Evolutionary conservation across 768 basidiomycete species (phyloP), one percentile per base, ranked within the genome.

Genomic region (Lactifluus rugatus): DNA sequence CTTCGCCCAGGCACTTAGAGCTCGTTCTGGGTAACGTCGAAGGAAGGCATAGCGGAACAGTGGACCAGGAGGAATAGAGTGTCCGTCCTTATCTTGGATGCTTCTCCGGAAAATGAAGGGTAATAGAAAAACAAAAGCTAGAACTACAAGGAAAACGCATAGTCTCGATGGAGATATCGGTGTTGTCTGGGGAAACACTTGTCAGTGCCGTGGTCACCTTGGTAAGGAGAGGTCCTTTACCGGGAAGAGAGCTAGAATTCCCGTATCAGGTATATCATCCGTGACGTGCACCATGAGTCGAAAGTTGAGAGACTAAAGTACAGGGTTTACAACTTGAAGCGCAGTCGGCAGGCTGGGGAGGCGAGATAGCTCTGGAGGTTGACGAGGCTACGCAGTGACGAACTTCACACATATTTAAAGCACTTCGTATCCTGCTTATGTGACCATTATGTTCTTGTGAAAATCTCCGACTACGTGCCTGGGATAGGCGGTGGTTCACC

Each of bases 101-200:
- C n/a, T n/a, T n/a, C n/a, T n/a, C n/a, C n/a, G n/a, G n/a, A n/a
- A n/a, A n/a, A n/a, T 44, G 26, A 59, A 61, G 37, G 64, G 62
- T 56, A 62, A 41, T 42, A 64, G n/a, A 16, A 49, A 42, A 49
- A 42, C 13, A 6, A 54, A 34, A 16, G 45, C 37, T 26, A 60
- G 28, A 31, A 45, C 14, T 23, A n/a, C n/a, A n/a, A n/a, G n/a
- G n/a, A n/a, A n/a, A n/a, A n/a, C n/a, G n/a, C n/a, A n/a, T n/a
- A n/a, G n/a, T n/a, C n/a, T n/a, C n/a, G n/a, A n/a, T n/a, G n/a
- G n/a, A n/a, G n/a, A n/a, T n/a, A n/a, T n/a, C 19, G 39, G 47
- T 8, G n/a, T 36, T 17, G 39, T 19, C 57, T 58, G 36, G 10
- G 31, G 11, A 31, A 31, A 45, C 9, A 21, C 19, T 41, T 10